A percentile compares a stretch with the other conserved stretches of the same genome.
Conservation (phyloP, 1,284 basidiomycete species). For the Ustilago cynodontis region DNA sequence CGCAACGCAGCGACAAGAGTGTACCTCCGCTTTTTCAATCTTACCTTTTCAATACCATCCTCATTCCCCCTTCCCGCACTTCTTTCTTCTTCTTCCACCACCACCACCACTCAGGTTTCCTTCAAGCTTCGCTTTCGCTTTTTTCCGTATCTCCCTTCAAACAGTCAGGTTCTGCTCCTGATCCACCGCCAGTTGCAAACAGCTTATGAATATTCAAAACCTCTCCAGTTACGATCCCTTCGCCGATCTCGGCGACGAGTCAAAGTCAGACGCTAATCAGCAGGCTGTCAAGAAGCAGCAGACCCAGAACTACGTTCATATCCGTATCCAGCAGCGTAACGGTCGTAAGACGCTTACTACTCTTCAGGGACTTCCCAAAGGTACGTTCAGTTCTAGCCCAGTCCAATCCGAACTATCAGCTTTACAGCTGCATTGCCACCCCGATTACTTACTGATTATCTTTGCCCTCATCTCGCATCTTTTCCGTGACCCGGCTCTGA, state of each 20-base stretch:
- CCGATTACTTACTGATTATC: neutral
- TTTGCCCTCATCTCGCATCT: neutral
- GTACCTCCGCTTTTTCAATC: neutral
- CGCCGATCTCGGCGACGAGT: constrained; percentile 69
- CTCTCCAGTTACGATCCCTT: constrained; percentile 70
- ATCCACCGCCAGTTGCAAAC: constrained; percentile 45
- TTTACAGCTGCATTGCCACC: constrained; percentile 5
- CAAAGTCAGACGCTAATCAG: constrained; percentile 47
- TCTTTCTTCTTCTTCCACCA: constrained; percentile 6
- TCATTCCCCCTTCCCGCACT: neutral
- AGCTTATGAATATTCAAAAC: constrained; percentile 70
- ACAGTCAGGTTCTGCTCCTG: constrained; percentile 55
- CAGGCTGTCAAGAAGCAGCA: constrained; percentile 58
- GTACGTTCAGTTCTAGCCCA: constrained; percentile 72
- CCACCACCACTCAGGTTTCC: constrained; percentile 12
- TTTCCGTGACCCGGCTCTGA: no score
- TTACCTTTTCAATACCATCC: neutral
- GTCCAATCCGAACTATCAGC: neutral
- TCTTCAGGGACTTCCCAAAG: constrained; percentile 93
- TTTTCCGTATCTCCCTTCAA: constrained; percentile 1
- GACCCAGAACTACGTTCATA: constrained; percentile 71
- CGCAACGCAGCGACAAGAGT: neutral
- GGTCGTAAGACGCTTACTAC: constrained; percentile 99
- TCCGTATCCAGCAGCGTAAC: constrained; percentile 95
- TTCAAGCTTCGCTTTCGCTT: neutral